Conservation (phyloP, 139 green algal species). For the Chlamydomonas applanata region DNA sequence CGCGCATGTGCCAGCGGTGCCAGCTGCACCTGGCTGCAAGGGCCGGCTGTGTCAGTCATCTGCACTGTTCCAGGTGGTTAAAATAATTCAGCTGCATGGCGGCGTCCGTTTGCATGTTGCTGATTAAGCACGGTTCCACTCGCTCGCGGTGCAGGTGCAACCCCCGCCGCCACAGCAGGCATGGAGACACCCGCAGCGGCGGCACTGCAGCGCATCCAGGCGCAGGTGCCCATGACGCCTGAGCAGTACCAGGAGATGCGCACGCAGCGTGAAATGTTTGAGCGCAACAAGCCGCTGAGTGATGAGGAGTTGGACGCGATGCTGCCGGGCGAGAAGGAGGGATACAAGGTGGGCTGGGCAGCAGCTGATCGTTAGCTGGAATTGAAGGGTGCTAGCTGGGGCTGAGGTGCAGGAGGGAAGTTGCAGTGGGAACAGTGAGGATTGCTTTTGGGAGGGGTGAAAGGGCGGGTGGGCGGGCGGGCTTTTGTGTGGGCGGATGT, state of each 20-base stretch:
- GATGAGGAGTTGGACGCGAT: constrained; percentile 97
- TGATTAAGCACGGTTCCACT: background rate
- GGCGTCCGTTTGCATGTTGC: constrained; percentile 22
- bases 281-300: constrained; percentile 86
- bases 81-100: too few relatives aligned
- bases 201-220: constrained; percentile 2
- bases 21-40: too few relatives aligned
- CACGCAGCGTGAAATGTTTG: constrained; percentile 84
- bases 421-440: background rate
- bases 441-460: background rate
- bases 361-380: too few relatives aligned
- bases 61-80: too few relatives aligned
- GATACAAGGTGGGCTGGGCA: constrained; percentile 79
- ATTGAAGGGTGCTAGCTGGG: too few relatives aligned
- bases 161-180: constrained; percentile 57
- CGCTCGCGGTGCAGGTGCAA: constrained; percentile 47
- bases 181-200: constrained; percentile 63
- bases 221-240: constrained; percentile 51
- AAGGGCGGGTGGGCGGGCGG: too few relatives aligned
- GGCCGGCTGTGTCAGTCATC: too few relatives aligned
- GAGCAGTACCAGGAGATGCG: constrained; percentile 37
- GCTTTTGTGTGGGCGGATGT: too few relatives aligned
- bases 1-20: too few relatives aligned
- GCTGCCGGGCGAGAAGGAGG: constrained; percentile 82
- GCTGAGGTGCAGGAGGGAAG: background rate